phyloP scores from a whole-genome alignment of 2,329 filamentous ascomycete genomes.

The Xylariaceae sp. region DNA sequence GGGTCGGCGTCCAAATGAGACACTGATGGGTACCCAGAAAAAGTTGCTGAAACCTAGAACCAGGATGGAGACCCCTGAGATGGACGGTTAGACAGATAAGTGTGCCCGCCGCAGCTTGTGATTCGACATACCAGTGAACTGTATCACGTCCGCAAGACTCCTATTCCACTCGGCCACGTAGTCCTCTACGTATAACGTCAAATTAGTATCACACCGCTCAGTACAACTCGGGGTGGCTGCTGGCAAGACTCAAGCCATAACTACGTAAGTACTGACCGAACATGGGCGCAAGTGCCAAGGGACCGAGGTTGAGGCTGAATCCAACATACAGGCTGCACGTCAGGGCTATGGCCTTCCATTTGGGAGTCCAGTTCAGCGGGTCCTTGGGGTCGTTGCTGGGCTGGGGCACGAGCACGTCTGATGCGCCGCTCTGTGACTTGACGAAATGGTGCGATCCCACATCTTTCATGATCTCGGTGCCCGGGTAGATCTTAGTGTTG shows the following conservation, averaged over 20 bases:
- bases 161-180: slow-evolving; percentile 31
- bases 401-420: slow-evolving; percentile 31
- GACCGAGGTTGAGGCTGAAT: slow-evolving; percentile 34
- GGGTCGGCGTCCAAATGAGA: slow-evolving; percentile 32
- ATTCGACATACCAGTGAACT: slow-evolving; percentile 29
- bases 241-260: slow-evolving; percentile 13
- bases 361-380: slow-evolving; percentile 31
- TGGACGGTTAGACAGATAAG: too few relatives aligned
- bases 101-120: too few relatives aligned
- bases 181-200: background rate
- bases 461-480: slow-evolving; percentile 43
- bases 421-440: slow-evolving; percentile 42
- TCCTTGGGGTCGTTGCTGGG: slow-evolving; percentile 22
- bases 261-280: slow-evolving; percentile 25
- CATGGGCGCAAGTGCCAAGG: slow-evolving; percentile 34
- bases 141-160: slow-evolving; percentile 9
- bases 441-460: slow-evolving; percentile 61
- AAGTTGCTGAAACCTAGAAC: slow-evolving; percentile 34
- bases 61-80: slow-evolving; percentile 31
- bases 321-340: slow-evolving; percentile 33
- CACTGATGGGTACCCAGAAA: slow-evolving; percentile 30
- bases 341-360: slow-evolving; percentile 31
- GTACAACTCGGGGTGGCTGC: too few relatives aligned
- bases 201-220: background rate
- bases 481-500: slow-evolving; percentile 33